phyloP scores from a whole-genome alignment of 768 basidiomycete genomes.

The Leccinum boreale region DNA sequence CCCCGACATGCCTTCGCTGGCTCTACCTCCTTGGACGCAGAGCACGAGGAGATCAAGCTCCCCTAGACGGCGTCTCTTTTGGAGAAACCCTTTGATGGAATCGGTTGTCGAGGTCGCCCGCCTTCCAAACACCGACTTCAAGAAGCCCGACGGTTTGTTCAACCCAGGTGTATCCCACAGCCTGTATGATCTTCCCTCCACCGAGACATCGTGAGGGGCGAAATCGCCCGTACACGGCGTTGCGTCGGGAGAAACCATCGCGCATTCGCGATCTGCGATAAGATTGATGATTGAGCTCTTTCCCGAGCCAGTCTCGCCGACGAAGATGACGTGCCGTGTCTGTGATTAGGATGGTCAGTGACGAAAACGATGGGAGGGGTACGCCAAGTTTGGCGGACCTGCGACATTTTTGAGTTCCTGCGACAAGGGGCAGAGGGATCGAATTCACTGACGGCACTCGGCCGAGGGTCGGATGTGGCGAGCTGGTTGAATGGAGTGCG shows the following conservation, averaged over 20 bases:
- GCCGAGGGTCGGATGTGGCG: not conserved
- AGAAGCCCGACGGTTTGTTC: conserved; percentile 8
- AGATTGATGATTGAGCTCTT: conserved; percentile 46
- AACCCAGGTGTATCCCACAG: conserved; percentile 35
- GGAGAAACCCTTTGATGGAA: conserved; percentile 32
- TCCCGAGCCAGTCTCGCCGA: conserved; percentile 33
- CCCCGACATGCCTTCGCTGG: conserved; percentile 6
- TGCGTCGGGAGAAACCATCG: conserved; percentile 26
- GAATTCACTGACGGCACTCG: not conserved
- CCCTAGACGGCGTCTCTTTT: conserved; percentile 16
- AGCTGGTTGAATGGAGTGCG: not conserved
- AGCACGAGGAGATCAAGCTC: conserved; percentile 25
- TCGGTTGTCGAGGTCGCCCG: not conserved
- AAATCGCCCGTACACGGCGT: conserved; percentile 32
- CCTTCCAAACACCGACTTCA: conserved; percentile 4
- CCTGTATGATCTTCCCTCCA: conserved; percentile 14
- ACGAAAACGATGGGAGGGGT: not conserved
- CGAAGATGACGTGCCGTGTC: conserved; percentile 31
- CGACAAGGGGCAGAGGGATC: not conserved
- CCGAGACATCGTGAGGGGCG: conserved; percentile 19
- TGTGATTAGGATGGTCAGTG: not conserved
- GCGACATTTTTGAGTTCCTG: not conserved
- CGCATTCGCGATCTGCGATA: conserved; percentile 22
- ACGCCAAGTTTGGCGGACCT: not conserved
- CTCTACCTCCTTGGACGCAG: conserved; percentile 21